Base-by-base conservation (phyloP, 768 basidiomycete genomes). In the Tricholoma matsutake region DNA sequence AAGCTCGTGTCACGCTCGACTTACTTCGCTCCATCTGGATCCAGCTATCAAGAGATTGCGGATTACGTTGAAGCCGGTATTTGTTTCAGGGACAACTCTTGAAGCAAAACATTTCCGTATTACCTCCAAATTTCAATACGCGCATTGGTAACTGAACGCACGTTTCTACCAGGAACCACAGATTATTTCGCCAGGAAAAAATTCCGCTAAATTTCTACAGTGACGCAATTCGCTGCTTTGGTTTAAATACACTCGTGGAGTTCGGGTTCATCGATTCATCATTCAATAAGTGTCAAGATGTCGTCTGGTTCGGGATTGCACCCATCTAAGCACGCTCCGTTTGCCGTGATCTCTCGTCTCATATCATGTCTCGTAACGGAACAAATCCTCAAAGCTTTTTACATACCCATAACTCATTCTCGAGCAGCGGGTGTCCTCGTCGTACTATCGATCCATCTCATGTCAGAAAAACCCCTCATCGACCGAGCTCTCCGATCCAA, bases 281-380 rank as follows among this genome's bases (percentile, higher is more conserved):
- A 22, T 52, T 59, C 52, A 32, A 22, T 37, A 51, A 61, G 9
- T 56, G 1, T 54, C 58, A 61, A 63, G 29, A 78, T 78, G 76
- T 76, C 77, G 45, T 74, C 76, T 29, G 75, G 74, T 20, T 76
- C 69, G 34, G 64, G 65, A 35, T 67, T 78, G n/a, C 65, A 71
- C 45, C 78, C 77, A 32, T 49, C 43, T 41, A 65, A 76, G 28
- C 77, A 76, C 61, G 79, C 81, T 25, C 70, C 72, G 4, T 81
- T 82, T 61, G 80, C 81, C 8, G 80, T 82, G 45, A 73, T 71
- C 25, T 81, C 81, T 31, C 79, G 82, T 51, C 76, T 83, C 56
- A 63, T 83, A 13, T 78, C 81, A 13, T 81, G 80, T 61, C 72
- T 83, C 53, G 78, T 83, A 56, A 82, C 81, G 14, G 82, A 83